Conservation (phyloP, 495 filamentous ascomycete species). For the Cercophora newfieldiana region DNA sequence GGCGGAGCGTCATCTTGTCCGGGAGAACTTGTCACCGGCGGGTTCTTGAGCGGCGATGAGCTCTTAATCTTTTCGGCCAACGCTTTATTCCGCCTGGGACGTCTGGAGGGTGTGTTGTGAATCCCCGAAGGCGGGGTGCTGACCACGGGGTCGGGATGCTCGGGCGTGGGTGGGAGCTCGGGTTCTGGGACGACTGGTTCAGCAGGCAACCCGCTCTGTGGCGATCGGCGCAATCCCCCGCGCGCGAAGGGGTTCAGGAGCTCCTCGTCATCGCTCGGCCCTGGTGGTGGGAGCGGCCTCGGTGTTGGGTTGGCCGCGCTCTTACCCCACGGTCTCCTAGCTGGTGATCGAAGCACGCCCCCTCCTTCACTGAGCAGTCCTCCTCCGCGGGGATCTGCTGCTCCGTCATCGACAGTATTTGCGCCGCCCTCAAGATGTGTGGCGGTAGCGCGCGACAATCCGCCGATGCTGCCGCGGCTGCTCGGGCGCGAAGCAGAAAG, state of each 20-base stretch:
- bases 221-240: slow-evolving; percentile 35
- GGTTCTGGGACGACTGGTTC: slow-evolving; percentile 51
- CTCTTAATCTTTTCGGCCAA: slow-evolving; percentile 43
- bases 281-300: slow-evolving; percentile 42
- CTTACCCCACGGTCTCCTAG: slow-evolving; percentile 24
- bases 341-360: slow-evolving; percentile 41
- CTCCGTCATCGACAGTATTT: slow-evolving; percentile 2
- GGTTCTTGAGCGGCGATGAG: slow-evolving; percentile 49
- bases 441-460: background rate
- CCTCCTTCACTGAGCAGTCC: background rate
- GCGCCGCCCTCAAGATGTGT: slow-evolving; percentile 13
- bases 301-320: slow-evolving; percentile 38
- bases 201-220: slow-evolving; percentile 41
- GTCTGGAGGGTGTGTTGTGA: slow-evolving; percentile 52
- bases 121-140: slow-evolving; percentile 55
- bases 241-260: slow-evolving; percentile 44
- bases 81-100: slow-evolving; percentile 39
- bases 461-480: slow-evolving; percentile 26
- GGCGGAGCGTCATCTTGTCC: background rate
- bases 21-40: slow-evolving; percentile 17
- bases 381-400: background rate
- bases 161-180: slow-evolving; percentile 70
- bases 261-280: slow-evolving; percentile 44
- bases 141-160: slow-evolving; percentile 55
- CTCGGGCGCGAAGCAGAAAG: slow-evolving; percentile 26